Evolutionary conservation across 495 filamentous ascomycete genomes (phyloP).

Genomic region (Hyaloscypha variabilis): DNA sequence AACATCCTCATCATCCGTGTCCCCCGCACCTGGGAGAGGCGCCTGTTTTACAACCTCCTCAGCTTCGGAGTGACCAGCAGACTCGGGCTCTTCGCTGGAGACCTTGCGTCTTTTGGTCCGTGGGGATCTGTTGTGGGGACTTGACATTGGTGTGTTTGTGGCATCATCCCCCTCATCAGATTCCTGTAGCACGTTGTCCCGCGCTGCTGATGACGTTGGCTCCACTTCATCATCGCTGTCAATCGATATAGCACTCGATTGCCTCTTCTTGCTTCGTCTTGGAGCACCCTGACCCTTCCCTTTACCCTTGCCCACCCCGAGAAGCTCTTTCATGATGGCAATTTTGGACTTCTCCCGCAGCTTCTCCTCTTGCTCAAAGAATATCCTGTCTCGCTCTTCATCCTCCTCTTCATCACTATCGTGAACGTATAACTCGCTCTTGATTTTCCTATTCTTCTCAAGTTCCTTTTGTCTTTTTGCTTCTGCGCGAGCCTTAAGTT

Average conservation of each 20-base stretch:
- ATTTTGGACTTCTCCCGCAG: conserved; percentile 35
- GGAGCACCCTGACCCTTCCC: conserved; percentile 12
- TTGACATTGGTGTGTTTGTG: conserved; percentile 33
- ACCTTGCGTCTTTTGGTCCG: conserved; percentile 30
- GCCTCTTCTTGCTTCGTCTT: conserved; percentile 22
- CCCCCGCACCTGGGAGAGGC: conserved; percentile 18
- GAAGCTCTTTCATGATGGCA: conserved; percentile 33
- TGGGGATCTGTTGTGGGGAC: conserved; percentile 30
- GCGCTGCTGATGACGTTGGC: conserved; percentile 18
- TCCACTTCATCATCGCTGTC: conserved; percentile 27
- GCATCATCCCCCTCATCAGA: conserved; percentile 36
- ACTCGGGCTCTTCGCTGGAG: conserved; percentile 28
- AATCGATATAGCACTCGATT: conserved; percentile 14
- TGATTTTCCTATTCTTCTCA: conserved; percentile 73
- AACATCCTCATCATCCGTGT: conserved; percentile 41
- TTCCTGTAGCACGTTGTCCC: conserved; percentile 16
- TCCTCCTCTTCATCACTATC: conserved; percentile 82
- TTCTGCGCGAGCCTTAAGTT: conserved; percentile 41
- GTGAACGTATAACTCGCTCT: conserved; percentile 79
- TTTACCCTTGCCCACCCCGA: conserved; percentile 23
- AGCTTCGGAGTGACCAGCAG: conserved; percentile 8
- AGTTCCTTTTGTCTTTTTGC: conserved; percentile 56
- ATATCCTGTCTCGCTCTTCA: conserved; percentile 63
- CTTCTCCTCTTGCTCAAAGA: conserved; percentile 71
- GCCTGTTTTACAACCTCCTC: background rate